These are phyloP conservation scores for Neonectria punicea DNA, from an alignment of 2,329 filamentous ascomycete species.

Conservation along the genomic window DNA sequence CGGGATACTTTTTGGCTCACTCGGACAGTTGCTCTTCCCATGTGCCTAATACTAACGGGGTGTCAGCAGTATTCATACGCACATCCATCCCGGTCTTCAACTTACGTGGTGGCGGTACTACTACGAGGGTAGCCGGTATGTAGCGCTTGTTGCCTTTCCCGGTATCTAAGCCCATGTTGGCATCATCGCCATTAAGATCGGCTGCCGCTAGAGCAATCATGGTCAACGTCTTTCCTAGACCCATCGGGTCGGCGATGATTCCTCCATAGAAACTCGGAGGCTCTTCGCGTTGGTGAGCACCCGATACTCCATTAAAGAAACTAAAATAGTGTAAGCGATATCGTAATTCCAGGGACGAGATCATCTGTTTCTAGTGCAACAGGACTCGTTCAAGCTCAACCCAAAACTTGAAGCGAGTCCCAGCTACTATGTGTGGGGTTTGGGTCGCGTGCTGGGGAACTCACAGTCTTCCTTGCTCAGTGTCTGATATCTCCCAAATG, in stretches of 20 bases:
- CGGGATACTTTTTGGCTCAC: constrained; percentile 13
- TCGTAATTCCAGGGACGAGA: not conserved
- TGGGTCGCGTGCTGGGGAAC: not conserved
- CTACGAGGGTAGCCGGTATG: constrained; percentile 43
- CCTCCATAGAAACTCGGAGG: constrained; percentile 54
- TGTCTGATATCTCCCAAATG: constrained; percentile 47
- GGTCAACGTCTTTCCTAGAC: constrained; percentile 57
- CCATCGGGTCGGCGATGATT: constrained; percentile 60
- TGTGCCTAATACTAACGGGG: constrained; percentile 47
- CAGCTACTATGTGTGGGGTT: not conserved
- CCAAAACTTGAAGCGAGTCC: not conserved
- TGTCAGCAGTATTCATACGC: constrained; percentile 3
- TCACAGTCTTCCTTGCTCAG: constrained; percentile 34
- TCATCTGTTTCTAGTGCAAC: not conserved
- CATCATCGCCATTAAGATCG: not conserved
- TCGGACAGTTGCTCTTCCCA: constrained; percentile 51
- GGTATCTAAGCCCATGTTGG: accelerated
- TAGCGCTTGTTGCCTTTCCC: not conserved
- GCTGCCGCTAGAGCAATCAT: constrained; percentile 55
- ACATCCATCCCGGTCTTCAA: not conserved
- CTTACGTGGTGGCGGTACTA: constrained; percentile 52
- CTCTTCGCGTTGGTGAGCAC: constrained; percentile 39
- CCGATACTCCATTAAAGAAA: constrained; percentile 50
- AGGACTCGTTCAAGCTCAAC: not conserved
- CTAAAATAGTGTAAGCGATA: constrained; percentile 27